Percentiles rank a stretch among this genome's conserved stretches.
phyloP scores from a whole-genome alignment of 768 basidiomycete genomes.

The Lactifluus hygrophoroides region DNA sequence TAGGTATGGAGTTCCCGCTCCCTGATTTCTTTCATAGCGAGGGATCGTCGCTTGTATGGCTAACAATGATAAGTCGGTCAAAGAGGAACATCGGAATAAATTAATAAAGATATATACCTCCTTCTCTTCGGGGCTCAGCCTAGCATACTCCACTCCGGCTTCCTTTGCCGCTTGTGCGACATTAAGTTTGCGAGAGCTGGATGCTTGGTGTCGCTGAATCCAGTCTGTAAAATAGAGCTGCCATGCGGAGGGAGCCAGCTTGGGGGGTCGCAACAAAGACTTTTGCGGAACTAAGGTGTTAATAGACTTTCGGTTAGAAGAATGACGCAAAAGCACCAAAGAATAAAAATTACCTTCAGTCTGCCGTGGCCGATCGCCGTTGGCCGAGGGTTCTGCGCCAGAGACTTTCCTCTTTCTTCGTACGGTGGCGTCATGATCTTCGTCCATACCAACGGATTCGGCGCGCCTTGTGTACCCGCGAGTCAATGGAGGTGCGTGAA shows the following conservation, averaged over 20 bases:
- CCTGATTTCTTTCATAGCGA: constrained; percentile 75
- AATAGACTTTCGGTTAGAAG: constrained; percentile 18
- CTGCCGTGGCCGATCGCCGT: constrained; percentile 21
- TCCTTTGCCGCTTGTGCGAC: constrained; percentile 94
- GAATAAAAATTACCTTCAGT: constrained; percentile 18
- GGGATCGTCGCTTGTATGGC: constrained; percentile 82
- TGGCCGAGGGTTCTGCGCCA: constrained; percentile 20
- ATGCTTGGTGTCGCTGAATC: constrained; percentile 79
- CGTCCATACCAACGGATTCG: constrained; percentile 50
- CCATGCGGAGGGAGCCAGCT: constrained; percentile 91
- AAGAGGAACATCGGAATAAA: constrained; percentile 18
- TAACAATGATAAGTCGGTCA: constrained; percentile 28
- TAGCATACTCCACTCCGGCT: constrained; percentile 84
- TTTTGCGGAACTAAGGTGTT: constrained; percentile 47
- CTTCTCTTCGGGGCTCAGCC: constrained; percentile 69
- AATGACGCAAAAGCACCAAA: constrained; percentile 15
- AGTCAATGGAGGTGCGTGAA: constrained; percentile 39
- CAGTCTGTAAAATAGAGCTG: constrained; percentile 95
- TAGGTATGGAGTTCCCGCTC: constrained; percentile 78
- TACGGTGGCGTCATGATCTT: constrained; percentile 69
- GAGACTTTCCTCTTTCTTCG: constrained; percentile 42
- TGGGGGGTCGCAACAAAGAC: constrained; percentile 77
- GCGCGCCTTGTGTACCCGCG: constrained; percentile 60
- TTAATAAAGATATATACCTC: constrained; percentile 44
- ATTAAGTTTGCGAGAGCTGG: constrained; percentile 78